A percentile compares a stretch with the other conserved stretches of the same genome.
phyloP scores from a whole-genome alignment of 1,284 basidiomycete genomes.

The Sporisorium reilianum region DNA sequence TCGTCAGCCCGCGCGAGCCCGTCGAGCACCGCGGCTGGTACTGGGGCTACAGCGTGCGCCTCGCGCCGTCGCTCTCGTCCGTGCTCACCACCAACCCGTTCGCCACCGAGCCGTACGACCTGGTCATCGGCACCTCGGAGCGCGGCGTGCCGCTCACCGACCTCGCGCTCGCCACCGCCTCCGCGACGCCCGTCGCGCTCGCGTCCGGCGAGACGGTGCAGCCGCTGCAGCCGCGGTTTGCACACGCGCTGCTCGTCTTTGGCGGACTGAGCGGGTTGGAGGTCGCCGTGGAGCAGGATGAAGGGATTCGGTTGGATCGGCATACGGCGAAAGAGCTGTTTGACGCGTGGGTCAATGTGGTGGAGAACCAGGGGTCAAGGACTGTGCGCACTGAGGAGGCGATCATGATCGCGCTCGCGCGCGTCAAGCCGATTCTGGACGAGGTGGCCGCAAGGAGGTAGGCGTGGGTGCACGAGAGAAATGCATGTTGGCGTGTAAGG shows the following conservation, averaged over 20 bases:
- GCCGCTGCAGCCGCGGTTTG: constrained; percentile 26
- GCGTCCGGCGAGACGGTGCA: constrained; percentile 20
- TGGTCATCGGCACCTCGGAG: constrained; percentile 67
- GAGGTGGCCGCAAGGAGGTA: constrained; percentile 15
- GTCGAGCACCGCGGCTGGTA: constrained; percentile 58
- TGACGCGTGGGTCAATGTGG: constrained; percentile 68
- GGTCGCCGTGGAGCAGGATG: constrained; percentile 61
- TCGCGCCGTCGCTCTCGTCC: constrained; percentile 49
- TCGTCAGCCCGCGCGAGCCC: constrained; percentile 65
- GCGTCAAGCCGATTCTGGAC: constrained; percentile 50
- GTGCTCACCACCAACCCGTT: constrained; percentile 50
- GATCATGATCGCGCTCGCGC: constrained; percentile 56
- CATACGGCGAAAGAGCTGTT: constrained; percentile 63
- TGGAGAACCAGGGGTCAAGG: constrained; percentile 63
- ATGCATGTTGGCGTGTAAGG: too few species aligned
- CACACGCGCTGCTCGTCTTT: constrained; percentile 63
- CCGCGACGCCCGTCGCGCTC: constrained; percentile 14
- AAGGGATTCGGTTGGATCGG: constrained; percentile 53
- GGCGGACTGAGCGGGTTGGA: constrained; percentile 67
- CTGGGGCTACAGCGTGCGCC: constrained; percentile 67
- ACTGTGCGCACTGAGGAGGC: constrained; percentile 68
- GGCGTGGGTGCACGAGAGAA: neutral
- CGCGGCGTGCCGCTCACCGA: constrained; percentile 55
- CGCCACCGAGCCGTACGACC: constrained; percentile 53
- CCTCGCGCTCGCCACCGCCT: constrained; percentile 22